Evolutionary conservation across 2,329 filamentous ascomycete genomes (phyloP).

Genomic region (Rhynchosporium graminicola): DNA sequence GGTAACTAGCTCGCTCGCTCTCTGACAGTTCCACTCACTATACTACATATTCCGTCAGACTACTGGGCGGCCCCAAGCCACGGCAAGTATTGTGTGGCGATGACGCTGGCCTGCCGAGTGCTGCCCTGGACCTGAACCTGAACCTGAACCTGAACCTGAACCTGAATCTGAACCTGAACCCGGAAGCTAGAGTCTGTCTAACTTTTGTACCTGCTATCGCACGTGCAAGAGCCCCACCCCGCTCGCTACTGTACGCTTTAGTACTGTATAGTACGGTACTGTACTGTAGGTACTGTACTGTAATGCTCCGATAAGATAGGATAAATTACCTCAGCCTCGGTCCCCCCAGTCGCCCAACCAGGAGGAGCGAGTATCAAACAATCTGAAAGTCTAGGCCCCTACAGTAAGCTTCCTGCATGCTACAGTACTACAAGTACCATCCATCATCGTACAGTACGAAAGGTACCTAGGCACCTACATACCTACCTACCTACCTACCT

Average conservation of each 20-base stretch:
- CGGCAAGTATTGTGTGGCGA: not conserved
- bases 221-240: too few relatives aligned
- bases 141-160: not conserved
- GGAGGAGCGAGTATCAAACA: constrained; percentile 3
- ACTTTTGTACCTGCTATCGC: too few relatives aligned
- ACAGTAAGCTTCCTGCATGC: too few relatives aligned
- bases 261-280: not conserved
- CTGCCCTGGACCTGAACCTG: constrained; percentile 3
- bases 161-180: not conserved
- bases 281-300: too few relatives aligned
- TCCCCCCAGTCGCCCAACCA: not conserved
- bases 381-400: not conserved
- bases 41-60: too few relatives aligned
- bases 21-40: not conserved
- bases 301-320: not conserved
- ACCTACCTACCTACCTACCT: too few relatives aligned
- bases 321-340: not conserved
- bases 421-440: too few relatives aligned
- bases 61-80: not conserved
- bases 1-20: constrained; percentile 2
- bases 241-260: too few relatives aligned
- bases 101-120: not conserved
- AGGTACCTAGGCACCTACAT: too few relatives aligned
- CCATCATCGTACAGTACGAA: too few relatives aligned
- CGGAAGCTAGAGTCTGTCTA: not conserved